Evolutionary conservation across 495 filamentous ascomycete genomes (phyloP).

Genomic region (Penicillium canescens): DNA sequence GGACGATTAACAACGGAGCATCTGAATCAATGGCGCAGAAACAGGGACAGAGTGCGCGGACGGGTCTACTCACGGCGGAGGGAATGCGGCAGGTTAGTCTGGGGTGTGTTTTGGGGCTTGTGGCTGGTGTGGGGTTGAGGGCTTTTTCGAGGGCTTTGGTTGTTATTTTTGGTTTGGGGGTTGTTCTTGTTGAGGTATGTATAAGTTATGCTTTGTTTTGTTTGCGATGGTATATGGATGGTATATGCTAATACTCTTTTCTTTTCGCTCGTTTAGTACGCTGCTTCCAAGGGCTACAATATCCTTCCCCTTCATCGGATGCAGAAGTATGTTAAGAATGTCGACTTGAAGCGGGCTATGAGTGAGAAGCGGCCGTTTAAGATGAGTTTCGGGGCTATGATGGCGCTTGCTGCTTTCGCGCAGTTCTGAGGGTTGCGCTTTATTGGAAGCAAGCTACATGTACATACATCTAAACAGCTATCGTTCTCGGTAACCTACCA

Average conservation of each 20-base stretch:
- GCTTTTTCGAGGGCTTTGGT: slow-evolving; percentile 76
- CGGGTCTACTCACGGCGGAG: slow-evolving; percentile 39
- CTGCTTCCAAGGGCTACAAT: slow-evolving; percentile 73
- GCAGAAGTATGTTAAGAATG: slow-evolving; percentile 57
- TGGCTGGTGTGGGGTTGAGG: slow-evolving; percentile 67
- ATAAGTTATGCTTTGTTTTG: not conserved
- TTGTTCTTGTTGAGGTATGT: slow-evolving; percentile 71
- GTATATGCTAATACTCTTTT: not conserved
- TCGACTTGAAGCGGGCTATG: slow-evolving; percentile 59
- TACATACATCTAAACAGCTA: slow-evolving; percentile 12
- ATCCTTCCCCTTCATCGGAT: slow-evolving; percentile 62
- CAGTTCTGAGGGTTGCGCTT: slow-evolving; percentile 33
- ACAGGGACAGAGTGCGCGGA: slow-evolving; percentile 20
- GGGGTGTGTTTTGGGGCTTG: slow-evolving; percentile 69
- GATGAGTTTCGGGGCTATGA: slow-evolving; percentile 72
- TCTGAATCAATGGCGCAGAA: slow-evolving; percentile 25
- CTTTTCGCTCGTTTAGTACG: slow-evolving; percentile 49
- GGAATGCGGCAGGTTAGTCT: slow-evolving; percentile 67
- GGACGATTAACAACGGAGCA: slow-evolving; percentile 21
- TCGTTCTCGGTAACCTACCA: not conserved
- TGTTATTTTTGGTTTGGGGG: slow-evolving; percentile 66
- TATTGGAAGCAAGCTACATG: slow-evolving; percentile 1
- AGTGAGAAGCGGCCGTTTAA: slow-evolving; percentile 74
- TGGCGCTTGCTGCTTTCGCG: slow-evolving; percentile 75
- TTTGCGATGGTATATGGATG: not conserved